These are phyloP conservation scores for Myochromella boudieri DNA, from an alignment of 768 basidiomycete genomes.

Conservation along the genomic window DNA sequence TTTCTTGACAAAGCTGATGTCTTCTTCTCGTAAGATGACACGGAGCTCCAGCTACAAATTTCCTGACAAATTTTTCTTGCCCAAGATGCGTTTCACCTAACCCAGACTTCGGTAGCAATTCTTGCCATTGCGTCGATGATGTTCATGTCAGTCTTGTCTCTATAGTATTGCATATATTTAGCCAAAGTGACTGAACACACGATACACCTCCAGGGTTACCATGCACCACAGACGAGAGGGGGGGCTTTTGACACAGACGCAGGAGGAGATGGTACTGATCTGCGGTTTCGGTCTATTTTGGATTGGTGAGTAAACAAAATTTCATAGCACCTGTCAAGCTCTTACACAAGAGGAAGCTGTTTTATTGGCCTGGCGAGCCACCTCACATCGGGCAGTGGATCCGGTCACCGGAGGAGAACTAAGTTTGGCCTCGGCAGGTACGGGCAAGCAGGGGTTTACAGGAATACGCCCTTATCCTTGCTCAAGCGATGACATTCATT, in stretches of 20 bases:
- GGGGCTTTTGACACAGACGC: conserved; percentile 61
- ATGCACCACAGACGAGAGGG: conserved; percentile 67
- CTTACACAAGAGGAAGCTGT: conserved; percentile 27
- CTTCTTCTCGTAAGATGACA: conserved; percentile 39
- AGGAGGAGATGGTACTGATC: conserved; percentile 75
- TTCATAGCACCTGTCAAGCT: neutral
- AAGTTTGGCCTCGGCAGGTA: conserved; percentile 10
- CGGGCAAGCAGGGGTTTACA: conserved; percentile 16
- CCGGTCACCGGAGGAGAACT: conserved; percentile 21
- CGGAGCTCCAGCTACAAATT: neutral
- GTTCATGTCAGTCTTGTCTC: conserved; percentile 52
- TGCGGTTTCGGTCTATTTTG: conserved; percentile 72
- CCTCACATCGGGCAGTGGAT: conserved; percentile 27
- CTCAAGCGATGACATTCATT: conserved; percentile 58
- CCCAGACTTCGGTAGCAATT: conserved; percentile 73
- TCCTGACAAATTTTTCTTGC: conserved; percentile 5
- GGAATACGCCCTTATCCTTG: conserved; percentile 50
- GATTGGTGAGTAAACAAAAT: conserved; percentile 53
- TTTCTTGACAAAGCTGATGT: conserved; percentile 48
- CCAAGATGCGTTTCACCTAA: conserved; percentile 61
- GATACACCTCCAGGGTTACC: conserved; percentile 50
- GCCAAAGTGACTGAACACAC: conserved; percentile 1
- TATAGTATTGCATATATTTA: neutral
- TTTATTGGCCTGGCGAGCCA: conserved; percentile 45
- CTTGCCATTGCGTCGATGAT: conserved; percentile 66